Conservation (phyloP, 148 eudicot species). For the Silene latifolia region DNA sequence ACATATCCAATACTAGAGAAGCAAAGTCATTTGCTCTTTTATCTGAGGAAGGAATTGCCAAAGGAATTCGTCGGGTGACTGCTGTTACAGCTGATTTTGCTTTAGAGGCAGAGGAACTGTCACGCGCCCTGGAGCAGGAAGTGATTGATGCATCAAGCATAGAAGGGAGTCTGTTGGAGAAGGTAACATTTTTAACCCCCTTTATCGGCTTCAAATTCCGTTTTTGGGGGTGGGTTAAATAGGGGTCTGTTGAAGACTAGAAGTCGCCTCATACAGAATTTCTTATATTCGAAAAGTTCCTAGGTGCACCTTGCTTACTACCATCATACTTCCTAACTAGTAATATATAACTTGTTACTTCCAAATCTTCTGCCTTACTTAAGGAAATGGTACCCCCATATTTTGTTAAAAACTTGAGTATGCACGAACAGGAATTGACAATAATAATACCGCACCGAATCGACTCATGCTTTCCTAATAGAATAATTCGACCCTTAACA, state of each 20-base stretch:
- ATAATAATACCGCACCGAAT: no score
- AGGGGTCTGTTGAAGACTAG: not conserved
- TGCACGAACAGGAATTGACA: no score
- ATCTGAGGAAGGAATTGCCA: conserved; percentile 94
- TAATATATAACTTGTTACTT: not conserved
- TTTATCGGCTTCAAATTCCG: not conserved
- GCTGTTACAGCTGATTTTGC: conserved; percentile 84
- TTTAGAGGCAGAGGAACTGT: conserved; percentile 54
- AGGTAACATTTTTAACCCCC: conserved; percentile 36
- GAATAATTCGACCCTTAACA: no score
- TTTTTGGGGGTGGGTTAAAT: not conserved
- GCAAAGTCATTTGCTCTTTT: conserved; percentile 88
- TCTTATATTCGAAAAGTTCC: not conserved
- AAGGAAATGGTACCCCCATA: not conserved
- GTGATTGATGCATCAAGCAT: conserved; percentile 58
- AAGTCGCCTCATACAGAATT: not conserved
- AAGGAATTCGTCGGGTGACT: conserved; percentile 94
- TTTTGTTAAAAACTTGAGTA: no score
- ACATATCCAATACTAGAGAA: conserved; percentile 84
- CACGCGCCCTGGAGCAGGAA: conserved; percentile 69
- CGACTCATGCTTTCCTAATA: no score
- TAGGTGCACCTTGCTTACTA: no score
- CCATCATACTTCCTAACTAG: no score
- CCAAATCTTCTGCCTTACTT: not conserved
- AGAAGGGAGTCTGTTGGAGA: conserved; percentile 64